These are phyloP conservation scores for Clathrospora elynae DNA, from an alignment of 2,329 filamentous ascomycete species.

Conservation along the genomic window DNA sequence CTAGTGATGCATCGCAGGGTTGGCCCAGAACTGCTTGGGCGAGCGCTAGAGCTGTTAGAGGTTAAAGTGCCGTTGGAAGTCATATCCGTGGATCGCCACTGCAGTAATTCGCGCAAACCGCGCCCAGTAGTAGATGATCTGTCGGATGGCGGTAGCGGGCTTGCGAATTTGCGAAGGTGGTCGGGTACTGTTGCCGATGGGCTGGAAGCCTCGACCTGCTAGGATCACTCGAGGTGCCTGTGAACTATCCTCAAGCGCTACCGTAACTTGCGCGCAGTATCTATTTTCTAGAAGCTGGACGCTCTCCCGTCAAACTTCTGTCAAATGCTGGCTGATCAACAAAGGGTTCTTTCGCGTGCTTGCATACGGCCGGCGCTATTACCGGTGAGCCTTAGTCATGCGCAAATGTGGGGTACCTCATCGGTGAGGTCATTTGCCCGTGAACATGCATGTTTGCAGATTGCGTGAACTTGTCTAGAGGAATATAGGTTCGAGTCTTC, in stretches of 20 bases:
- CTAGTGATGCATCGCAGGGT: conserved; percentile 1
- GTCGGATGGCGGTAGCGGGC: conserved; percentile 7
- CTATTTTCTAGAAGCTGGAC: neutral
- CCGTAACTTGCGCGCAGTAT: too few species aligned
- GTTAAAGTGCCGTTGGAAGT: conserved; percentile 15
- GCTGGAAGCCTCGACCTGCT: too few species aligned
- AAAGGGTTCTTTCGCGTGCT: conserved; percentile 7
- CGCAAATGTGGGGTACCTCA: conserved; percentile 15
- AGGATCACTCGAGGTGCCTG: too few species aligned
- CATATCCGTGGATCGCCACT: conserved; percentile 18
- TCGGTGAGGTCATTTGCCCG: conserved; percentile 12
- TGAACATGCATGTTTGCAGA: neutral
- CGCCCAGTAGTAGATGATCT: conserved; percentile 10
- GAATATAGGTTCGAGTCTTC: too few species aligned
- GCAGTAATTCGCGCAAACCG: conserved; percentile 20
- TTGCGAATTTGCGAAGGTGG: conserved; percentile 10
- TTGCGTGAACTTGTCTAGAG: too few species aligned
- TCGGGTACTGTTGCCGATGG: conserved; percentile 2
- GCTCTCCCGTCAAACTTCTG: neutral
- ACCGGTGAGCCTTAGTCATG: conserved; percentile 9
- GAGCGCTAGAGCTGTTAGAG: conserved; percentile 12
- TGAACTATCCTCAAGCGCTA: too few species aligned
- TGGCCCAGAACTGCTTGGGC: conserved; percentile 12
- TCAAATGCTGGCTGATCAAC: conserved; percentile 4
- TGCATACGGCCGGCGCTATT: conserved; percentile 10